Base-by-base conservation (phyloP, 768 basidiomycete species). In the Tricholoma saponaceum region DNA sequence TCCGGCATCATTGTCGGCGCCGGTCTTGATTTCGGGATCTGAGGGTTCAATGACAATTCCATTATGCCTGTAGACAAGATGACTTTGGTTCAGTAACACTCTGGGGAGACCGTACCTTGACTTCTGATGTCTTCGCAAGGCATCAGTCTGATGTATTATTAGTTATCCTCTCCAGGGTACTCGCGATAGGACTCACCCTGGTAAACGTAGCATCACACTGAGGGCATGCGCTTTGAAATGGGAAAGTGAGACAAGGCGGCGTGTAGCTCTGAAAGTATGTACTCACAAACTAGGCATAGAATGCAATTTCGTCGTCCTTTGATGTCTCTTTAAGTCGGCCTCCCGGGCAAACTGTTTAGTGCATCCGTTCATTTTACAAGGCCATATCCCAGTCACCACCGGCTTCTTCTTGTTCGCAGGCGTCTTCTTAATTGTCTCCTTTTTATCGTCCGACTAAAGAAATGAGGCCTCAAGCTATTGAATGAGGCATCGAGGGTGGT, bases 141-240 rank as follows among this genome's bases (percentile, higher is more conserved):
- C 89, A 70, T 91, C 89, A n/a, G 87, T 86, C 89, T 91, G 62
- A 49, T 58, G 52, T 44, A 54, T 26, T 13, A 63, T 71, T 52
- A 66, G 61, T 53, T 61, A 57, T 55, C 58, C 54, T 47, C 25
- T 6, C 53, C 51, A 55, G 52, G 62, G 35, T 18, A 39, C 22
- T 57, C 20, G 47, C 25, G 51, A 62, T 46, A 33, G 43, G 39
- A 82, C 83, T 67, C 69, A 89, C 89, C 71, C 89, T 77, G 46
- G 89, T 90, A 66, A 91, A 91, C 35, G 83, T 84, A 39, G 89
- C 86, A 64, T 90, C 88, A 60, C 89, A 91, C 66, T 90, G 87
- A 2, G 88, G 87, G 70, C 89, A 91, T 43, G 83, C 74, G 70
- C 89, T 90, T 64, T 44, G 61, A 22, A 59, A 4, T 54, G 32